phyloP scores from a whole-genome alignment of 2,329 filamentous ascomycete species.

The Fulvia fulva region DNA sequence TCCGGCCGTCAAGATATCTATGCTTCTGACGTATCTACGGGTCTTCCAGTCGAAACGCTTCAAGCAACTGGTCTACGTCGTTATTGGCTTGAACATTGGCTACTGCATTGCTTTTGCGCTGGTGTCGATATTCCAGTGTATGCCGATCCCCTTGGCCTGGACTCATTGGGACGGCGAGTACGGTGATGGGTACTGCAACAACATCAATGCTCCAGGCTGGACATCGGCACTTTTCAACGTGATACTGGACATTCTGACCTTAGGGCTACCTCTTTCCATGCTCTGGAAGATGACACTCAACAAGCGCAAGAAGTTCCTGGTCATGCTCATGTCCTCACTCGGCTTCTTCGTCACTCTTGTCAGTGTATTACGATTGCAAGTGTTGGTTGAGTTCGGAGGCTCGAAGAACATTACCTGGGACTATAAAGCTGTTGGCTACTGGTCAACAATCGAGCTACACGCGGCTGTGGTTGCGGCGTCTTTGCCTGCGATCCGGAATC shows the following conservation, averaged over 20 bases:
- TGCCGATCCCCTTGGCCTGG: constrained; percentile 14
- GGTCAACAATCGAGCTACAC: constrained; percentile 17
- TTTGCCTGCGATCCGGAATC: constrained; percentile 17
- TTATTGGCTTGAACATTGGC: constrained; percentile 15
- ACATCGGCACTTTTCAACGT: constrained; percentile 18
- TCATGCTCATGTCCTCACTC: constrained; percentile 21
- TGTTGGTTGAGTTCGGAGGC: constrained; percentile 20
- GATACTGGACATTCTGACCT: constrained; percentile 20
- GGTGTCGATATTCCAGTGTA: constrained; percentile 20
- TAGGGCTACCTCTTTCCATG: constrained; percentile 20
- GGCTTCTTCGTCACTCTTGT: constrained; percentile 22
- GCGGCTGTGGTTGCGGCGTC: constrained; percentile 13
- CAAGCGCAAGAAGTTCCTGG: constrained; percentile 20
- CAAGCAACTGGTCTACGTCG: constrained; percentile 6
- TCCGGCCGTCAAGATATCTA: constrained; percentile 18
- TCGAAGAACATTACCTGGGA: constrained; percentile 15
- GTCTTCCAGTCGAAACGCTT: constrained; percentile 21
- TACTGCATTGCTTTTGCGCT: constrained; percentile 17
- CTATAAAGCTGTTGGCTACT: constrained; percentile 15
- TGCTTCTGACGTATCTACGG: constrained; percentile 17
- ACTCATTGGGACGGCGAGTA: constrained; percentile 14
- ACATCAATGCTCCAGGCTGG: constrained; percentile 23
- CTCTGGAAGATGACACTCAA: constrained; percentile 21
- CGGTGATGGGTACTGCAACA: constrained; percentile 13
- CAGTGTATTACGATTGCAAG: constrained; percentile 16